These are phyloP conservation scores for Agrocybe chaxingu DNA, from an alignment of 768 basidiomycete genomes.

Conservation along the genomic window DNA sequence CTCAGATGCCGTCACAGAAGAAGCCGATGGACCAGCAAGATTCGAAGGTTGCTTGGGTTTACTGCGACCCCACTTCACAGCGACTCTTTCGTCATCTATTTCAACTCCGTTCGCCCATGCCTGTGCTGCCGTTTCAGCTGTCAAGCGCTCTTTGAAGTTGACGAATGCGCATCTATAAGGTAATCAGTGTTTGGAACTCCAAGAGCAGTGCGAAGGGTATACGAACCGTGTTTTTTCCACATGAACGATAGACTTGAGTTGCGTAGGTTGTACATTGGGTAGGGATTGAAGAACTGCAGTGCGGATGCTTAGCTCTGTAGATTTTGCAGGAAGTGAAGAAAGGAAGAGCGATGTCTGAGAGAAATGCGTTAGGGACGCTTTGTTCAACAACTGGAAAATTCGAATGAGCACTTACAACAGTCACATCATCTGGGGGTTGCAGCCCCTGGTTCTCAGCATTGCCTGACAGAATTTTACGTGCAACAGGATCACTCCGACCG, in stretches of 20 bases:
- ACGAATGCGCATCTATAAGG: constrained; percentile 83
- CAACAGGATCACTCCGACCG: constrained; percentile 91
- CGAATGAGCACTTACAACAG: constrained; percentile 58
- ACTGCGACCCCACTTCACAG: constrained; percentile 89
- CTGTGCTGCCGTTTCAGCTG: constrained; percentile 87
- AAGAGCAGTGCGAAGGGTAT: background rate
- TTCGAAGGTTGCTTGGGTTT: constrained; percentile 37
- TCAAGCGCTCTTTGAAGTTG: constrained; percentile 79
- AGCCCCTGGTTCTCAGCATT: constrained; percentile 82
- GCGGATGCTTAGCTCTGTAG: constrained; percentile 73
- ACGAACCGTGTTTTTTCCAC: constrained; percentile 74
- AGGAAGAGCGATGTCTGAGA: constrained; percentile 83
- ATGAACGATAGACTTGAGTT: constrained; percentile 82
- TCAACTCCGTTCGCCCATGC: constrained; percentile 92
- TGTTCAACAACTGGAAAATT: background rate
- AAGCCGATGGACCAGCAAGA: constrained; percentile 14
- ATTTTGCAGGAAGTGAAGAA: constrained; percentile 64
- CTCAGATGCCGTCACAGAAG: constrained; percentile 15
- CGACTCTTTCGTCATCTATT: constrained; percentile 68
- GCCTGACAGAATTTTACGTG: constrained; percentile 79
- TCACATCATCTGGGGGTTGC: constrained; percentile 83
- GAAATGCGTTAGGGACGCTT: background rate
- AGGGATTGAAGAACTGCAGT: constrained; percentile 68
- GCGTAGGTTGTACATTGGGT: constrained; percentile 56
- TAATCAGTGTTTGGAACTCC: background rate